Conservation (phyloP, 176 grass and related monocot genomes). For the Zizania latifolia region DNA sequence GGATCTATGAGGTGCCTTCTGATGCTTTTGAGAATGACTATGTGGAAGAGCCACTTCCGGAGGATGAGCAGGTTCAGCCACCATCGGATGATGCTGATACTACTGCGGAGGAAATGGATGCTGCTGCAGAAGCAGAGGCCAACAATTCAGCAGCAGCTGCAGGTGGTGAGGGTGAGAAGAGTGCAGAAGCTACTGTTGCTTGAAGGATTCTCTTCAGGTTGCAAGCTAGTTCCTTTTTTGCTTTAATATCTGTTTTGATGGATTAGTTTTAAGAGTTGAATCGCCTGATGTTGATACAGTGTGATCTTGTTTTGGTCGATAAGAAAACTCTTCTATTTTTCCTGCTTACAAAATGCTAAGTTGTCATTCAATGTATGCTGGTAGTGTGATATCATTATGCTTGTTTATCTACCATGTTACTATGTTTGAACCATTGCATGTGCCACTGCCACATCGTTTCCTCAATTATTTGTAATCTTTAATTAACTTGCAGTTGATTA, state of each 20-base stretch:
- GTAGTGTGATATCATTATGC: not conserved
- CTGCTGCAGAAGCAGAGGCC: conserved; percentile 52
- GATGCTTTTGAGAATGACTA: conserved; percentile 89
- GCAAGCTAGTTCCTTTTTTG: conserved; percentile 13
- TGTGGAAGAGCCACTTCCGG: conserved; percentile 82
- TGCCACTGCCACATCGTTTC: not conserved
- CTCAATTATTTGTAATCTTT: not conserved
- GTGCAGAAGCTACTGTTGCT: conserved; percentile 29
- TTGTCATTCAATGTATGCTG: not conserved
- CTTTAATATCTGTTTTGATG: conserved; percentile 7
- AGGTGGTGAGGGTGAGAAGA: conserved; percentile 32
- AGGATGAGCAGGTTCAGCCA: conserved; percentile 73
- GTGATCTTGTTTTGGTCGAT: conserved; percentile 1
- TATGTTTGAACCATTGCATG: not conserved
- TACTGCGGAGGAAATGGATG: conserved; percentile 46
- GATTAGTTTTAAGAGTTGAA: conserved; percentile 1
- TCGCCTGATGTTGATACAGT: not conserved
- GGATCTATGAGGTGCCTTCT: conserved; percentile 63
- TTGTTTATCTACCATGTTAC: not conserved
- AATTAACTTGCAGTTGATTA: not conserved
- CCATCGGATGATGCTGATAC: conserved; percentile 40
- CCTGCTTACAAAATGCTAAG: not conserved
- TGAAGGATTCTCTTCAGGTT: conserved; percentile 29
- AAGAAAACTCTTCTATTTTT: not conserved
- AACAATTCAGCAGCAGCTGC: conserved; percentile 9